phyloP scores from a whole-genome alignment of 2,329 filamentous ascomycete species.

The Erysiphe pulchra region DNA sequence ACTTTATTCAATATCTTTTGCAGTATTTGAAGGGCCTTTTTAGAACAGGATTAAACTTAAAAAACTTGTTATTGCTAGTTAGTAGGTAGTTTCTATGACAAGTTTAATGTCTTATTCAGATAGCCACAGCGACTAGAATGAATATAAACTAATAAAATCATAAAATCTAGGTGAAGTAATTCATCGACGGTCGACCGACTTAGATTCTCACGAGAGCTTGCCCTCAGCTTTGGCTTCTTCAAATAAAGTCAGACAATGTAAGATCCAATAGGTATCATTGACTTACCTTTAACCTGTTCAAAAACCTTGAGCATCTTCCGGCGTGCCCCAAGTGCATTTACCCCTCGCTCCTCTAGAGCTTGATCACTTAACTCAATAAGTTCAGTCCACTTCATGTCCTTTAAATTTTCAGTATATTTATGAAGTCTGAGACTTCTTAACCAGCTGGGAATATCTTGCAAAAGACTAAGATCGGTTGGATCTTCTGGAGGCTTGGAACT shows the following conservation, averaged over 20 bases:
- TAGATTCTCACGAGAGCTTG: conserved; percentile 26
- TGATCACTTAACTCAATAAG: conserved; percentile 80
- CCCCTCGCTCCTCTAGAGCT: conserved; percentile 72
- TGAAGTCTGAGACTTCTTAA: conserved; percentile 80
- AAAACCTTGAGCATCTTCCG: conserved; percentile 99
- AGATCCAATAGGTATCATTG: background rate
- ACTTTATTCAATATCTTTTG: too few species aligned
- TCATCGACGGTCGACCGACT: too few species aligned
- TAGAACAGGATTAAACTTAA: too few species aligned
- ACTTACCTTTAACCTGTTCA: conserved; percentile 64
- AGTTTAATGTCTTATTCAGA: too few species aligned
- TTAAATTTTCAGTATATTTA: conserved; percentile 96
- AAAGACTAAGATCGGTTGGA: conserved; percentile 66
- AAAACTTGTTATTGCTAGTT: too few species aligned
- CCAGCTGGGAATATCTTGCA: conserved; percentile 93
- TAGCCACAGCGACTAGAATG: too few species aligned
- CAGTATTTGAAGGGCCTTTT: too few species aligned
- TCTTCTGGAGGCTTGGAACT: conserved; percentile 97
- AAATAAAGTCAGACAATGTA: conserved; percentile 10
- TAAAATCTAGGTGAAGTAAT: too few species aligned
- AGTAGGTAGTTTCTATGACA: too few species aligned
- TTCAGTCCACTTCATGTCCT: conserved; percentile 92
- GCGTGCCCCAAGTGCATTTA: conserved; percentile 80
- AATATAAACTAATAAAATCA: too few species aligned
- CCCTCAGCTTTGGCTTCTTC: conserved; percentile 49